These are phyloP conservation scores for Hibiscus mutabilis DNA, from an alignment of 345 rosid genomes.

Conservation along the genomic window DNA sequence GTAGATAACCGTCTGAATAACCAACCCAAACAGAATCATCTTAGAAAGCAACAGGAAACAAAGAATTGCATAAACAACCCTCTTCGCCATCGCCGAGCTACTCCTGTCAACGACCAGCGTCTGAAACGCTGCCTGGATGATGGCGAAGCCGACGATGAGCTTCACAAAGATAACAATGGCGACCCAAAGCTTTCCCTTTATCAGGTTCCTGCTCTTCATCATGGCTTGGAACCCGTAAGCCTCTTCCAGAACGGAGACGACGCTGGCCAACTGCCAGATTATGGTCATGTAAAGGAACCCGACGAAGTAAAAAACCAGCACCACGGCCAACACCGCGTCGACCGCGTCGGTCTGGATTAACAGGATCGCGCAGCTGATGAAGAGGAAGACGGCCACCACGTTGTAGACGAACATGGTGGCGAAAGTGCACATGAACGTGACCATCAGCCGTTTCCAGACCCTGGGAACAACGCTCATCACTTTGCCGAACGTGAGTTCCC, in stretches of 20 bases:
- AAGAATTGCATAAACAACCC: slow-evolving; percentile 24
- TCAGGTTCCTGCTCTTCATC: slow-evolving; percentile 30
- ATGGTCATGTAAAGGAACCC: slow-evolving; percentile 35
- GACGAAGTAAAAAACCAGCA: not conserved
- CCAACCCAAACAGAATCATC: slow-evolving; percentile 31
- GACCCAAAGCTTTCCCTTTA: slow-evolving; percentile 36
- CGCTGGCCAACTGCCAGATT: slow-evolving; percentile 45
- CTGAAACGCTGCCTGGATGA: slow-evolving; percentile 12
- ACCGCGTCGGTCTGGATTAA: not conserved
- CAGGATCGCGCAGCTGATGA: not conserved
- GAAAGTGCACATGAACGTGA: slow-evolving; percentile 34
- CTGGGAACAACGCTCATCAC: slow-evolving; percentile 42
- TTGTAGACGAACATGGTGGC: slow-evolving; percentile 16
- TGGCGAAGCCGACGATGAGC: slow-evolving; percentile 1
- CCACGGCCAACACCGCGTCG: not conserved
- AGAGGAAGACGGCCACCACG: not conserved
- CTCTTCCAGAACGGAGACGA: slow-evolving; percentile 49
- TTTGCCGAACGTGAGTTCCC: slow-evolving; percentile 27
- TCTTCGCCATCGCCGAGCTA: slow-evolving; percentile 4
- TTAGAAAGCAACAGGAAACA: slow-evolving; percentile 29
- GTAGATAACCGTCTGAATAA: slow-evolving; percentile 44
- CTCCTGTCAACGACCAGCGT: slow-evolving; percentile 27
- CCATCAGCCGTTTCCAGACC: slow-evolving; percentile 48
- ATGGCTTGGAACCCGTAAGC: slow-evolving; percentile 31
- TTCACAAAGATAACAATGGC: slow-evolving; percentile 12